Evolutionary conservation across 148 eudicot species (phyloP).

Genomic region (Amaranthus hypochondriacus): DNA sequence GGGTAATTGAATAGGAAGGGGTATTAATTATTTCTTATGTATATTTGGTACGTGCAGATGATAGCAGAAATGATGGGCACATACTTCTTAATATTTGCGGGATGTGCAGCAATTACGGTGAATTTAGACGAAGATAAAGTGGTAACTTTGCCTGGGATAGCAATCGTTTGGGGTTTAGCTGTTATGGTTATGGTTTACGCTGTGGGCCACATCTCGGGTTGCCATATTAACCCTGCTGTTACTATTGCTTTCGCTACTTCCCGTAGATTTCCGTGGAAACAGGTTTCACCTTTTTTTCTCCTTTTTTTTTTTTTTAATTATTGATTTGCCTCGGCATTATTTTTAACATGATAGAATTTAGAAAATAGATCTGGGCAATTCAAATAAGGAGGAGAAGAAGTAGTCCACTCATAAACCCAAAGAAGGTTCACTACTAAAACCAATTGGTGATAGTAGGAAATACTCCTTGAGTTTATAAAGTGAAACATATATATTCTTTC

Average conservation of each 20-base stretch:
- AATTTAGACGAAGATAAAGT: slow-evolving; percentile 44
- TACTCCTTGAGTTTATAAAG: too few relatives aligned
- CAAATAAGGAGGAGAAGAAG: not conserved
- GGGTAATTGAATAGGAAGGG: too few relatives aligned
- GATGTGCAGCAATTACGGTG: slow-evolving; percentile 66
- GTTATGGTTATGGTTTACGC: slow-evolving; percentile 95
- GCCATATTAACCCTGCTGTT: slow-evolving; percentile 93
- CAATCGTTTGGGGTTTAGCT: slow-evolving; percentile 83
- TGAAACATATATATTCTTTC: too few relatives aligned
- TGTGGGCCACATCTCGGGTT: slow-evolving; percentile 91
- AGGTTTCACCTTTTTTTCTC: slow-evolving; percentile 41
- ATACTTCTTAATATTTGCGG: slow-evolving; percentile 83
- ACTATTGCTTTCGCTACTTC: slow-evolving; percentile 86
- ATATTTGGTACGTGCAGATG: slow-evolving; percentile 35
- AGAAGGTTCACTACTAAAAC: too few relatives aligned
- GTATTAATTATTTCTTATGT: too few relatives aligned
- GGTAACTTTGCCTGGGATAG: slow-evolving; percentile 59
- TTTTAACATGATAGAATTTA: not conserved
- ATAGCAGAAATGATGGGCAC: slow-evolving; percentile 85
- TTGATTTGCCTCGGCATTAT: not conserved
- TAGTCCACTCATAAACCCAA: not conserved
- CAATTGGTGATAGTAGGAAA: too few relatives aligned
- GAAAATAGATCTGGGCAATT: not conserved
- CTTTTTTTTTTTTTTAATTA: slow-evolving; percentile 8
- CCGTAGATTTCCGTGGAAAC: slow-evolving; percentile 90